Evolutionary conservation across 1,284 basidiomycete genomes (phyloP), one percentile per base, ranked within the genome.

Genomic region (Paramarasmius palmivorus): DNA sequence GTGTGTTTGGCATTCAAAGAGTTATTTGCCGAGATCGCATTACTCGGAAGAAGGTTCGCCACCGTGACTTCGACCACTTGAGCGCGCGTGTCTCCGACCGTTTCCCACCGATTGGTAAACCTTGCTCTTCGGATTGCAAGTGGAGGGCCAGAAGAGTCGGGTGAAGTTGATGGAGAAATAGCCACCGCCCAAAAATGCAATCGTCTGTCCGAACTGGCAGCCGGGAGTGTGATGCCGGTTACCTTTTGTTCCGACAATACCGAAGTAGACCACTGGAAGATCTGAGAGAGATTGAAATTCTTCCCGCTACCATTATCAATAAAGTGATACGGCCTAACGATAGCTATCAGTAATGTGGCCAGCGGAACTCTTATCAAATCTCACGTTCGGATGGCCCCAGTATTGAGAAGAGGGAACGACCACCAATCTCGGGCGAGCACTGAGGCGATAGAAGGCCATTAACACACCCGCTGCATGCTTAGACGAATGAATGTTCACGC

Each of bases 121-220:
- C 70, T 68, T 0, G 69, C 71, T 5, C 65, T 63, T 32, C 73
- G 72, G 39, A 81, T 58, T 4, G 73, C 67, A 17, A 77, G 65
- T 2, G 61, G 62, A 0, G 26, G 10, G 22, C 58, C 10, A 20
- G 56, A 34, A 3, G 53, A 36, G 23, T 44, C 25, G 12, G 54
- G 48, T 1, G 73, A 72, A 2, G 72, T 69, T 0, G 76, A 68
- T 34, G 77, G 57, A 0, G 76, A 71, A 42, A 81, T 63, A 0
- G 72, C 76, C 46, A 81, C n/a, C n/a, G n/a, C n/a, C n/a, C n/a
- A 81, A 19, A 81, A 52, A 54, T 81, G 79, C 4, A 80, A 65
- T 25, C 74, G 64, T 37, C 70, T 65, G 2, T 52, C 38, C 3
- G 61, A 60, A 26, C 63, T 49, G 2, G 55, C 54, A 0, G 65